Evolutionary conservation across 306 rosid genomes (phyloP), one percentile per base, ranked within the genome.

Genomic region (Cucumis cinereus): DNA sequence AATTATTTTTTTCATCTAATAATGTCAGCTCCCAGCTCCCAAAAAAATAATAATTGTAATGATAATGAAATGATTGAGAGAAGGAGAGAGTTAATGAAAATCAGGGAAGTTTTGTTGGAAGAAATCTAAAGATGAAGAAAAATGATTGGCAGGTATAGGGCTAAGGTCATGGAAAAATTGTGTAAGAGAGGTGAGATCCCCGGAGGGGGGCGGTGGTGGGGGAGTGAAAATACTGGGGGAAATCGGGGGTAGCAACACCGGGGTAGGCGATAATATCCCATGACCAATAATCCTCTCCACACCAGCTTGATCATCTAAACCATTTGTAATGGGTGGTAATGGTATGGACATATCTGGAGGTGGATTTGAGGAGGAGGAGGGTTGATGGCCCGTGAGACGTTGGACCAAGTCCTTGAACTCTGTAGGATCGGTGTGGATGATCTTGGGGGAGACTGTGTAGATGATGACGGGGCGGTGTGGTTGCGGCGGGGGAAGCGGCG

Each of bases 211-310:
- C 35, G 23, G 63, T 5, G 38, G 24, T 5, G 82, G 75, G 0
- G 86, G 86, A 13, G 89, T 83, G 87, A 91, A 89, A 68, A 88
- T 89, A 77, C 76, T 88, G 0, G 96, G 23, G 0, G 92, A 84
- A 62, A 93, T 83, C n/a, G 90, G 93, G 19, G 88, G 85, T 0
- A 91, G 87, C 4, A 89, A 82, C 70, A 85, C 82, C 16, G 96
- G 94, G 0, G 88, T 93, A 1, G 98, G 97, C 3, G 98, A 90
- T 84, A 93, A 85, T 49, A 90, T 88, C 82, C 98, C 98, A 40
- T 81, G 33, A 56, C 15, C 54, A 5, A 30, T 23, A 5, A 30
- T 23, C 22, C 60, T 30, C 10, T 54, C 77, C 7, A 54, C 20
- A 16, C 45, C 35, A 30, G 35, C 77, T 30, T 54, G 49, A 10